Evolutionary conservation across 352 stramenopile genomes (phyloP).

Genomic region (Pythium angustatum): DNA sequence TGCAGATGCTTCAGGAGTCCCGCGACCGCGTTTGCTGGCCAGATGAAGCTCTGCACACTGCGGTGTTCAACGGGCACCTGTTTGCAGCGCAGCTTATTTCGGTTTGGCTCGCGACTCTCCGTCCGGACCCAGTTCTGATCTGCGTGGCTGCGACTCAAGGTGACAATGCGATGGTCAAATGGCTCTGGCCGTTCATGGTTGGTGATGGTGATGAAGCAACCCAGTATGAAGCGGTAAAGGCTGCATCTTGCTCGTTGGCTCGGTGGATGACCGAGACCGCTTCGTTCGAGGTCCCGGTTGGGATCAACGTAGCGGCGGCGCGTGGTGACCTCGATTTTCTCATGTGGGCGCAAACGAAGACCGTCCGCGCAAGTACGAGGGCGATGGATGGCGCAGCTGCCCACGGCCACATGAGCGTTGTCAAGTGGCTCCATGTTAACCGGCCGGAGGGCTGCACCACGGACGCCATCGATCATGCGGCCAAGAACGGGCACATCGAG

Average conservation of each 20-base stretch:
- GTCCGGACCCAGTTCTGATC: not conserved
- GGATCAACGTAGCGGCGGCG: not conserved
- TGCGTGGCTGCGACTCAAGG: not conserved
- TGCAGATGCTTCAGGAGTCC: not conserved
- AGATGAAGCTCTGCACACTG: not conserved
- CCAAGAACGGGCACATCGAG: conserved; percentile 16
- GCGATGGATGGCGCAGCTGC: conserved; percentile 20
- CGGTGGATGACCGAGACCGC: not conserved
- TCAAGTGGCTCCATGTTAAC: conserved; percentile 15
- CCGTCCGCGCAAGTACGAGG: not conserved
- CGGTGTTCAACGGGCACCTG: not conserved
- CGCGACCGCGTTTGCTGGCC: not conserved
- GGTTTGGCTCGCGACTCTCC: not conserved
- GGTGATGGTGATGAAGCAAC: not conserved
- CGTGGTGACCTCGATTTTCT: conserved; percentile 1
- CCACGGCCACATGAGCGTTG: conserved; percentile 20
- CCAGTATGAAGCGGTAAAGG: not conserved
- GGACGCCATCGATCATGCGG: conserved; percentile 17
- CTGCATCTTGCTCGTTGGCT: not conserved
- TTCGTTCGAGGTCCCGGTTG: not conserved
- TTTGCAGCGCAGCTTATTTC: not conserved
- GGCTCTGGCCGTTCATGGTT: not conserved
- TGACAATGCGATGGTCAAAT: not conserved
- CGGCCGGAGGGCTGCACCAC: conserved; percentile 16
- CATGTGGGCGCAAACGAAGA: not conserved